A percentile compares a stretch with the other conserved stretches of the same genome.
These are phyloP conservation scores for Phytomonas sp. DNA, from an alignment of 208 protist genomes.

Conservation along the genomic window DNA sequence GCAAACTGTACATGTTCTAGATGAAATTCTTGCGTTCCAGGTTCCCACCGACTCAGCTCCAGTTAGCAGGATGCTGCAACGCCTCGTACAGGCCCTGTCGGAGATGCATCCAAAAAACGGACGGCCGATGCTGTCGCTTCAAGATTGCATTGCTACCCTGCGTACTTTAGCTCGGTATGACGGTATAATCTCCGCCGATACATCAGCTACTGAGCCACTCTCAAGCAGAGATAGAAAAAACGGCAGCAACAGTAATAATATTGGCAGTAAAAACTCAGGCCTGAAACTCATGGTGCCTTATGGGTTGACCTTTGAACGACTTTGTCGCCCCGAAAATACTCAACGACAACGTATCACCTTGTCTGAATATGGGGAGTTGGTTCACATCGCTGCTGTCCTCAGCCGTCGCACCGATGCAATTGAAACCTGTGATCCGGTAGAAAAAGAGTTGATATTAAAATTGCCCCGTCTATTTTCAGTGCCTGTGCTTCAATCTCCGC, in stretches of 20 bases:
- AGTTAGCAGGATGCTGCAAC: constrained; percentile 18
- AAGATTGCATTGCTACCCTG: constrained; percentile 8
- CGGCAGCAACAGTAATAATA: background rate
- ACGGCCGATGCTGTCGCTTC: background rate
- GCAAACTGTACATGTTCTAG: constrained; percentile 20
- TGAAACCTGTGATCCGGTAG: background rate
- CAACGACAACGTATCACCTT: constrained; percentile 2
- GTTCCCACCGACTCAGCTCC: constrained; percentile 15
- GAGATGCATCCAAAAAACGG: background rate
- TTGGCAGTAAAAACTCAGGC: background rate
- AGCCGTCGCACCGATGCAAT: background rate
- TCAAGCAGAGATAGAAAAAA: background rate
- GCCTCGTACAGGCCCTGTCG: constrained; percentile 16
- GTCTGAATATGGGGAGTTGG: background rate
- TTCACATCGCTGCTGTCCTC: background rate
- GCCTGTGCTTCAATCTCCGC: background rate
- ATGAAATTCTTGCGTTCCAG: constrained; percentile 17
- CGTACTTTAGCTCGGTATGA: constrained; percentile 13
- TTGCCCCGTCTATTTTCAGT: background rate
- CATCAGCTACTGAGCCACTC: background rate
- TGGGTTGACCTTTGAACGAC: background rate
- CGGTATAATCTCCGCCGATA: background rate
- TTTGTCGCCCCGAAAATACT: background rate
- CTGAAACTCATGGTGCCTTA: background rate
- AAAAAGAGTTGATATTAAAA: constrained; percentile 1